phyloP scores from a whole-genome alignment of 805 yeast species.

The Kazachstania africana region DNA sequence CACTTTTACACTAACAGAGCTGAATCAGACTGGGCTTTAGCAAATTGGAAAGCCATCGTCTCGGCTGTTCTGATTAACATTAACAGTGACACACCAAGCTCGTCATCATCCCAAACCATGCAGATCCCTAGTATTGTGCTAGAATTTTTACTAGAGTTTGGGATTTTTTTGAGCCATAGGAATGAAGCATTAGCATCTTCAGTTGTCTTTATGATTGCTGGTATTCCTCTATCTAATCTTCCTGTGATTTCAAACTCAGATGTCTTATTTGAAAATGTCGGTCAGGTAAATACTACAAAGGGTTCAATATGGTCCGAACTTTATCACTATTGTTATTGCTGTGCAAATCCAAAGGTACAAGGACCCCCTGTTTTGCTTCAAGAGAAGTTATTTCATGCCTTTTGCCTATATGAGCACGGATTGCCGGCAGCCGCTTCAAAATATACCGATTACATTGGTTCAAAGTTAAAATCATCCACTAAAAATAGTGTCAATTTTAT shows the following conservation, averaged over 20 bases:
- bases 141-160: slow-evolving; percentile 41
- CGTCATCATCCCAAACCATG: too few relatives aligned
- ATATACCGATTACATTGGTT: slow-evolving; percentile 43
- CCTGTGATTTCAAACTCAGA: slow-evolving; percentile 21
- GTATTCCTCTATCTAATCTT: slow-evolving; percentile 31
- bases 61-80: slow-evolving; percentile 30
- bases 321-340: slow-evolving; percentile 42
- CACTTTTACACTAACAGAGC: slow-evolving; percentile 31
- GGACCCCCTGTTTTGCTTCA: slow-evolving; percentile 43
- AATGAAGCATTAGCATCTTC: slow-evolving; percentile 30
- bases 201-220: slow-evolving; percentile 36
- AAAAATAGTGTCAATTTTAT: slow-evolving; percentile 28
- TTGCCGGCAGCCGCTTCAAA: slow-evolving; percentile 44
- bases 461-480: slow-evolving; percentile 29
- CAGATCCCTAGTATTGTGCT: slow-evolving; percentile 19
- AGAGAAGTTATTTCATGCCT: slow-evolving; percentile 57
- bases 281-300: slow-evolving; percentile 30
- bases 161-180: slow-evolving; percentile 32
- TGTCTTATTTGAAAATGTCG: slow-evolving; percentile 31
- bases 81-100: background rate
- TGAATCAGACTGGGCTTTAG: slow-evolving; percentile 38
- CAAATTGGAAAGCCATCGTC: slow-evolving; percentile 41
- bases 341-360: slow-evolving; percentile 24
- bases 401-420: slow-evolving; percentile 58
- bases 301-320: slow-evolving; percentile 51